phyloP scores from a whole-genome alignment of 75 land plant genomes.

The Ceratopteris richardii region DNA sequence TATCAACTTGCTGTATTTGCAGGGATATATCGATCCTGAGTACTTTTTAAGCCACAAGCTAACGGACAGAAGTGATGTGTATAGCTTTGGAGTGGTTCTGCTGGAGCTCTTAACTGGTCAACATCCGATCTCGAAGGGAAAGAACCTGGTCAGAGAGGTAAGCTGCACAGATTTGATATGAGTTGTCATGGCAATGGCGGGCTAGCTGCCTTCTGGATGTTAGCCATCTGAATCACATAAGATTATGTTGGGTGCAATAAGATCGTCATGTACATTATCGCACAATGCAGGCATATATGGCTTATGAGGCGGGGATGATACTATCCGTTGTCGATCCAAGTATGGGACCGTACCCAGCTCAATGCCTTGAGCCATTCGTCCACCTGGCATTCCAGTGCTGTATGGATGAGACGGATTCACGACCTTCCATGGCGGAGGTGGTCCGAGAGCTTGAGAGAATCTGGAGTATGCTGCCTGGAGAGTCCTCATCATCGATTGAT shows the following conservation, averaged over 20 bases:
- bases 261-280: neutral
- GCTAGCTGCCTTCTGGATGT: no score
- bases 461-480: constrained; percentile 14
- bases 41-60: constrained; percentile 72
- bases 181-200: no score
- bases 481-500: neutral
- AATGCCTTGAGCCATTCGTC: constrained; percentile 48
- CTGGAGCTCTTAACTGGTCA: constrained; percentile 82
- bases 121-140: constrained; percentile 74
- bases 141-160: constrained; percentile 89
- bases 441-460: constrained; percentile 37
- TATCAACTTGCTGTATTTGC: no score
- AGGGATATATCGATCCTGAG: constrained; percentile 93
- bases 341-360: constrained; percentile 55
- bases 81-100: constrained; percentile 88
- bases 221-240: no score
- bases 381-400: constrained; percentile 59
- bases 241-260: no score
- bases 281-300: constrained; percentile 53
- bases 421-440: constrained; percentile 42
- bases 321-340: constrained; percentile 48
- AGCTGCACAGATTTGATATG: no score
- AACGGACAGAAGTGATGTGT: constrained; percentile 95
- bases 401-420: constrained; percentile 34
- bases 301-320: constrained; percentile 45